Percentiles rank a stretch among this genome's conserved stretches.
Evolutionary conservation across 2,329 filamentous ascomycete genomes (phyloP).

Genomic region (Zasmidium cellare): DNA sequence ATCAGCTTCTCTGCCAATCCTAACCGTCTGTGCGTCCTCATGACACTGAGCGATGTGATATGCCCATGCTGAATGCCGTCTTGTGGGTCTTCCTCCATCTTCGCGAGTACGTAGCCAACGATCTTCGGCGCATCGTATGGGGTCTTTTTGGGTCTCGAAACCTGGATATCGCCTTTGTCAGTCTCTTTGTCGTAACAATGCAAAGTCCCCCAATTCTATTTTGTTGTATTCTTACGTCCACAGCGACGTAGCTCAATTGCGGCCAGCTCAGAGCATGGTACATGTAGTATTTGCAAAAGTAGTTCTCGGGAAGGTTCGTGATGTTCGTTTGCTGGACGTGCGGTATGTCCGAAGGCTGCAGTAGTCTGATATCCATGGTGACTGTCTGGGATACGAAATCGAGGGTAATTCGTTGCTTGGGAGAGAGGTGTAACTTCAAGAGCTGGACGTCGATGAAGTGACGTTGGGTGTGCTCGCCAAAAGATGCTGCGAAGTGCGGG

Average conservation of each 20-base stretch:
- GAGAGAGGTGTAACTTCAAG: neutral
- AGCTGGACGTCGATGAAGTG: neutral
- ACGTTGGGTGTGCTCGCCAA: neutral
- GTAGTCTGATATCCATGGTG: slow-evolving; percentile 83
- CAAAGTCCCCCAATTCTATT: no score
- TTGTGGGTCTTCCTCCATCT: slow-evolving; percentile 97
- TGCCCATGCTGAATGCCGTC: slow-evolving; percentile 93
- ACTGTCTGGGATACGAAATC: neutral
- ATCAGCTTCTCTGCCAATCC: slow-evolving; percentile 97
- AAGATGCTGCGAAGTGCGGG: neutral
- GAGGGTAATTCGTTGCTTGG: no score
- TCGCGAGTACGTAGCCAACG: slow-evolving; percentile 97
- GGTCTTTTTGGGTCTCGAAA: slow-evolving; percentile 73
- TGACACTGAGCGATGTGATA: slow-evolving; percentile 92
- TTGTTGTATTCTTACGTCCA: slow-evolving; percentile 74
- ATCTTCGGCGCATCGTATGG: slow-evolving; percentile 93
- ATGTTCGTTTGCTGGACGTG: slow-evolving; percentile 98
- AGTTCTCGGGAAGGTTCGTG: slow-evolving; percentile 98
- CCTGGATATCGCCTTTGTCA: slow-evolving; percentile 37
- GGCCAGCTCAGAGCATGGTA: slow-evolving; percentile 99
- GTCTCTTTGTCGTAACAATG: neutral
- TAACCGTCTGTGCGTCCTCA: slow-evolving; percentile 88
- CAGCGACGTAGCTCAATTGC: slow-evolving; percentile 92
- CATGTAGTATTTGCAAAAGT: slow-evolving; percentile 99
- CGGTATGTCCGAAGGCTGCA: slow-evolving; percentile 79